A percentile compares a stretch with the other conserved stretches of the same genome.
These are phyloP conservation scores for Nyctanthes arbortristis DNA, from an alignment of 257 asterid species.

Conservation along the genomic window DNA sequence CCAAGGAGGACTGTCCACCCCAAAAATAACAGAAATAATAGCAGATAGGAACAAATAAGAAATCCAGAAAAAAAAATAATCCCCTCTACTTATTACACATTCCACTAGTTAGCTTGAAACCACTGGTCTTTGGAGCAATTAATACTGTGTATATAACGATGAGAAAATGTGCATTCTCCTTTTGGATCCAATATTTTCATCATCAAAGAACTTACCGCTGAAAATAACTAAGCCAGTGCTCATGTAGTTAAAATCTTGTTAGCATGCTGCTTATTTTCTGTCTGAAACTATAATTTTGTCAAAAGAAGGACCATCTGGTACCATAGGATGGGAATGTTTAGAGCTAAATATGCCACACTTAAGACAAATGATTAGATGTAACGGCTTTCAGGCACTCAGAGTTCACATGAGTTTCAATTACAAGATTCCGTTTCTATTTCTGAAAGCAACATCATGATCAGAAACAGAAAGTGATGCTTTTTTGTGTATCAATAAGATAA, in stretches of 20 bases:
- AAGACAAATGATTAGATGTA: not conserved
- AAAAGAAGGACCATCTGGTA: not conserved
- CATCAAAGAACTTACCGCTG: not conserved
- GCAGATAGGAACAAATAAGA: not conserved
- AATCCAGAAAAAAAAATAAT: not conserved
- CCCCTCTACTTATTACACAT: not conserved
- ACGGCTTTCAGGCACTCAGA: not conserved
- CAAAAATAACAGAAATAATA: not conserved
- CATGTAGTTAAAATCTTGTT: not conserved
- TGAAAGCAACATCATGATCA: not conserved
- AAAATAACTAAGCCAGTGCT: not conserved
- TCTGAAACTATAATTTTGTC: not conserved
- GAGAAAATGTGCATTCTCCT: not conserved
- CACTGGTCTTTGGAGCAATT: not conserved
- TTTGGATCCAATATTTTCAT: not conserved
- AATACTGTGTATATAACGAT: not conserved
- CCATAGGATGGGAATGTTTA: not conserved
- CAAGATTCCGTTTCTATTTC: constrained; percentile 1
- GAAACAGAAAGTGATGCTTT: not conserved
- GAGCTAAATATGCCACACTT: not conserved
- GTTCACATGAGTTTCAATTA: not conserved
- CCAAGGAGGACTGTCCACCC: not conserved
- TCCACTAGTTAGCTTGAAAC: not conserved
- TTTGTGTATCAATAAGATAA: not conserved
- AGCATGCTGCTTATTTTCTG: not conserved